phyloP scores from a whole-genome alignment of 805 yeast genomes.

The Blastobotrys terrestris region DNA sequence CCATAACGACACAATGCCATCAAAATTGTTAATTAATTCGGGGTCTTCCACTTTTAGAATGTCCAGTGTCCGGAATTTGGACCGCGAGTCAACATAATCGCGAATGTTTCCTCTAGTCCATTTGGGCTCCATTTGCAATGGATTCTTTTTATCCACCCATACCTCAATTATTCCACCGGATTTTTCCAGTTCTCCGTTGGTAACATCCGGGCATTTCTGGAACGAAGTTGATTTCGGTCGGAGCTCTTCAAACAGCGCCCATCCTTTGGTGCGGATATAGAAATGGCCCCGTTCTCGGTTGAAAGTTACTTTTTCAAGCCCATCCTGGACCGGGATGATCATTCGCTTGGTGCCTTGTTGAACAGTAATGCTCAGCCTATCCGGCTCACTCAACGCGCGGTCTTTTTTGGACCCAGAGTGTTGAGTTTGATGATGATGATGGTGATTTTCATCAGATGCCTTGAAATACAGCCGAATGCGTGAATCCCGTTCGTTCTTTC shows the following conservation, averaged over 20 bases:
- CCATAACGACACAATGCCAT: conserved; percentile 11
- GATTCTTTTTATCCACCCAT: conserved; percentile 12
- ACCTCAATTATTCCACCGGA: conserved; percentile 9
- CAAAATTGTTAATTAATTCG: conserved; percentile 7
- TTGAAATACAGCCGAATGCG: conserved; percentile 11
- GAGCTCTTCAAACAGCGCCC: conserved; percentile 15
- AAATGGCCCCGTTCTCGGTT: conserved; percentile 14
- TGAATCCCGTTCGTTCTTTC: conserved; percentile 5
- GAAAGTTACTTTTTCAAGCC: conserved; percentile 10
- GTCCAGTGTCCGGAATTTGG: conserved; percentile 11
- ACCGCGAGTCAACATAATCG: conserved; percentile 11
- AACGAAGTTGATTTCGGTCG: not conserved
- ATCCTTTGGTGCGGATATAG: conserved; percentile 6
- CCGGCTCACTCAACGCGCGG: conserved; percentile 12
- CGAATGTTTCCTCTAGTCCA: conserved; percentile 15
- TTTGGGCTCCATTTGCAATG: conserved; percentile 14
- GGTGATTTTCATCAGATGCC: conserved; percentile 4
- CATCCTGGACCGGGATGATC: conserved; percentile 15
- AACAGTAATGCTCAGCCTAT: conserved; percentile 11
- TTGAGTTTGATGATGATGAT: not conserved
- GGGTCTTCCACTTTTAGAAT: conserved; percentile 13
- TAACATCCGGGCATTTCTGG: conserved; percentile 12
- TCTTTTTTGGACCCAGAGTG: conserved; percentile 1
- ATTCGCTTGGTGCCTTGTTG: conserved; percentile 12
- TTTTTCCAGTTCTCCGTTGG: conserved; percentile 7